A percentile compares a stretch with the other conserved stretches of the same genome.
Conservation (phyloP, 306 rosid species). For the Datisca glomerata region DNA sequence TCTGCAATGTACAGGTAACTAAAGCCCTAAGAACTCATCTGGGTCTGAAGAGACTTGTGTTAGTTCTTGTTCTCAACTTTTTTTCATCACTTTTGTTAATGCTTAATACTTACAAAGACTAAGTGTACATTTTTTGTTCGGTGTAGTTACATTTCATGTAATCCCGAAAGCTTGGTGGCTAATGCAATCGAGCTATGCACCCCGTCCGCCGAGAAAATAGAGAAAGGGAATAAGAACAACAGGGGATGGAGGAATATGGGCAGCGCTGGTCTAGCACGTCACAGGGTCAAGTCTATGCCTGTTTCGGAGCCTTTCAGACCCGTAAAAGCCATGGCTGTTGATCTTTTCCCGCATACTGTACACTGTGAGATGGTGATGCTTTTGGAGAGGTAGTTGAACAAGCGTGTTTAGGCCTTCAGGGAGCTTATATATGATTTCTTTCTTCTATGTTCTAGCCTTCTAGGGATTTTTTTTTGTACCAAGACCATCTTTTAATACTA, state of each 20-base stretch:
- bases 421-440: too few relatives aligned
- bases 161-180: constrained; percentile 89
- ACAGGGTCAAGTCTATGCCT: constrained; percentile 88
- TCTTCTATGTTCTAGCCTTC: too few relatives aligned
- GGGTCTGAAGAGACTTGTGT: constrained; percentile 70
- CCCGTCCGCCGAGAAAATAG: constrained; percentile 52
- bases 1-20: constrained; percentile 50
- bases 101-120: too few relatives aligned
- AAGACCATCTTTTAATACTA: too few relatives aligned
- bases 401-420: background rate
- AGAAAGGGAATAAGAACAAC: constrained; percentile 70
- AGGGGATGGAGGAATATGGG: constrained; percentile 93
- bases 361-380: constrained; percentile 97
- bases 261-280: constrained; percentile 77
- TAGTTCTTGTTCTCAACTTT: constrained; percentile 26
- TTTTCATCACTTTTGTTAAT: too few relatives aligned
- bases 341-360: constrained; percentile 84
- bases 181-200: constrained; percentile 95
- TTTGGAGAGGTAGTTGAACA: constrained; percentile 52
- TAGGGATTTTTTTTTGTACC: too few relatives aligned
- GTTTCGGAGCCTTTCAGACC: constrained; percentile 80
- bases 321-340: constrained; percentile 84
- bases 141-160: constrained; percentile 93
- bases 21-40: constrained; percentile 82
- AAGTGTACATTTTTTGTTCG: constrained; percentile 19